phyloP scores from a whole-genome alignment of 2,329 filamentous ascomycete genomes.

The Aspergillus amoenus region DNA sequence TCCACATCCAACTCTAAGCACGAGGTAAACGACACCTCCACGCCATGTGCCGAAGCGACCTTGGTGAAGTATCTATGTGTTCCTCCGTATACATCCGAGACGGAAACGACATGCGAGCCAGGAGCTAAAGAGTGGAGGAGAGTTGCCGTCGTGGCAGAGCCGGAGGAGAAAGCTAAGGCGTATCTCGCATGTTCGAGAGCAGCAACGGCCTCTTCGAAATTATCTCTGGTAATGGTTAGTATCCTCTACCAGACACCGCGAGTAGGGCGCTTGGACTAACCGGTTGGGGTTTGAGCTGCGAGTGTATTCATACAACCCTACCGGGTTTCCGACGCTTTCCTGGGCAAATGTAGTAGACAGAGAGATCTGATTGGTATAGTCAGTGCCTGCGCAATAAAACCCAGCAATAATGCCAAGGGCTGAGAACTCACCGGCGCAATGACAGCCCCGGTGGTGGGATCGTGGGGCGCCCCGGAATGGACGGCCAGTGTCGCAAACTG shows the following conservation, averaged over 20 bases:
- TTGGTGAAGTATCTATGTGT: slow-evolving; percentile 99
- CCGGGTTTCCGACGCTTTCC: slow-evolving; percentile 77
- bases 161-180: slow-evolving; percentile 90
- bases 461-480: slow-evolving; percentile 87
- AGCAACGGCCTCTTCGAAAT: slow-evolving; percentile 90
- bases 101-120: slow-evolving; percentile 91
- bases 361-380: slow-evolving; percentile 63
- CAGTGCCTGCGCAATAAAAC: neutral
- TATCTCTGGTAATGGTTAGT: slow-evolving; percentile 56
- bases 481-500: slow-evolving; percentile 92
- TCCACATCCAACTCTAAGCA: slow-evolving; percentile 86
- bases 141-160: slow-evolving; percentile 87
- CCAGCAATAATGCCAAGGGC: neutral
- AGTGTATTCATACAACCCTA: slow-evolving; percentile 90
- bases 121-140: slow-evolving; percentile 90
- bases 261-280: slow-evolving; percentile 32
- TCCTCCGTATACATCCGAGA: slow-evolving; percentile 96
- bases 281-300: slow-evolving; percentile 91
- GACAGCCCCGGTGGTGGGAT: slow-evolving; percentile 88
- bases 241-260: neutral
- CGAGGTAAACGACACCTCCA: slow-evolving; percentile 91
- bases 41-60: slow-evolving; percentile 90
- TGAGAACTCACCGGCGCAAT: slow-evolving; percentile 68
- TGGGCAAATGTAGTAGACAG: slow-evolving; percentile 97
- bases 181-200: slow-evolving; percentile 90